Conservation (phyloP, 306 rosid species). For the Cucurbita ficifolia region DNA sequence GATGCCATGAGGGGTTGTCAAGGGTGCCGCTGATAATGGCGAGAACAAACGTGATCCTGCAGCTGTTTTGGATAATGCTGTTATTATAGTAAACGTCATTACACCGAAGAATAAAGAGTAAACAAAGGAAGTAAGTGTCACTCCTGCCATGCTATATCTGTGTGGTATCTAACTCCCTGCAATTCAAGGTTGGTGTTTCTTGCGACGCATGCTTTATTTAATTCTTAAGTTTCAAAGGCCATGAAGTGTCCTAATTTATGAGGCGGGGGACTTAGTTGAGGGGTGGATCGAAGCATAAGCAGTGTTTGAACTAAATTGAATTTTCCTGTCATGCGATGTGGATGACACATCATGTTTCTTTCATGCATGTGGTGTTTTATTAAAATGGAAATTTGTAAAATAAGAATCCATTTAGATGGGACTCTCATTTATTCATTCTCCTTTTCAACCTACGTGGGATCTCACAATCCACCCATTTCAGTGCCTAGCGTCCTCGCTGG, state of each 20-base stretch:
- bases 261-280: not conserved
- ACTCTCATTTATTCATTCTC: no score
- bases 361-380: conserved; percentile 17
- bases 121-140: not conserved
- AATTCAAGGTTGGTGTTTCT: not conserved
- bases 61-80: conserved; percentile 1
- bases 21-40: not conserved
- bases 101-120: conserved; percentile 5
- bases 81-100: conserved; percentile 11
- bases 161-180: conserved; percentile 3
- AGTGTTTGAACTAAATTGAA: conserved; percentile 9
- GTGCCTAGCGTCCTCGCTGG: no score
- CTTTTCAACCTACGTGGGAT: no score
- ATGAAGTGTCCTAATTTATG: not conserved
- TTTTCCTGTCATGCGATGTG: conserved; percentile 14
- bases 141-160: conserved; percentile 11
- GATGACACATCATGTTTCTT: conserved; percentile 32
- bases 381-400: not conserved
- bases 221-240: not conserved
- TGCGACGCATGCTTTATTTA: not conserved
- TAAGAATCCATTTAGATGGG: no score
- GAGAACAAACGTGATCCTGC: not conserved
- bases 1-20: not conserved
- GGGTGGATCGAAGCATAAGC: not conserved
- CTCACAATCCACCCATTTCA: no score